A percentile compares a stretch with the other conserved stretches of the same genome.
These are phyloP conservation scores for Cardamine resedifolia DNA, from an alignment of 345 rosid species.

Conservation along the genomic window DNA sequence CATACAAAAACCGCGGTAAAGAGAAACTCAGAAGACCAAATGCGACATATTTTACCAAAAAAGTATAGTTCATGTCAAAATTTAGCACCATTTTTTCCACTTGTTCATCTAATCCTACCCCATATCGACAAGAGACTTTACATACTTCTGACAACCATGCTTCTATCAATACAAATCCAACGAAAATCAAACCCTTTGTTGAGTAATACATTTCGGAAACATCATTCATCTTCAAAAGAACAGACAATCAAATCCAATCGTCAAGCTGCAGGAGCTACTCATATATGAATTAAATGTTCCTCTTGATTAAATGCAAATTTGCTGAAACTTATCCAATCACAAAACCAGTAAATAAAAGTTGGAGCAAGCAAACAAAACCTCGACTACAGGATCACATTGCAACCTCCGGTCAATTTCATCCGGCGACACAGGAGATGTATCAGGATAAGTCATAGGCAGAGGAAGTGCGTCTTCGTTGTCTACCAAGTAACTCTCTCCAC, in stretches of 20 bases:
- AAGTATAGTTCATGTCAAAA: not conserved
- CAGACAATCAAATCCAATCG: not conserved
- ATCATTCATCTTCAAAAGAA: not conserved
- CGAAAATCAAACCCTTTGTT: not conserved
- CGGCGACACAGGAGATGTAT: slow-evolving; percentile 71
- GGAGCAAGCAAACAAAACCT: slow-evolving; percentile 49
- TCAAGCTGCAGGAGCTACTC: not conserved
- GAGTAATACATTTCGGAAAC: slow-evolving; percentile 4
- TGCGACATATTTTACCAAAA: not conserved
- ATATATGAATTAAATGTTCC: not conserved
- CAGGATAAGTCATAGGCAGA: slow-evolving; percentile 90
- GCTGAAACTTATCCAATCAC: slow-evolving; percentile 9
- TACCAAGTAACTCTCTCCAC: slow-evolving; percentile 73
- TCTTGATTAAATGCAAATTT: not conserved
- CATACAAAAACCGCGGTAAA: slow-evolving; percentile 3
- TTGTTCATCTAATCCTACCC: not conserved
- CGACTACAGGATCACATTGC: slow-evolving; percentile 62
- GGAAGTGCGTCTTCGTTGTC: slow-evolving; percentile 77
- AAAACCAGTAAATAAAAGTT: not conserved
- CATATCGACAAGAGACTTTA: not conserved
- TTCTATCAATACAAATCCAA: not conserved
- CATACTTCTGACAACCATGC: not conserved
- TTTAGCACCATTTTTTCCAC: not conserved
- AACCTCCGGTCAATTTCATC: slow-evolving; percentile 75
- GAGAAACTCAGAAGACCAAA: not conserved